Base-by-base conservation (phyloP, 306 rosid species). In the Pueraria montana region DNA sequence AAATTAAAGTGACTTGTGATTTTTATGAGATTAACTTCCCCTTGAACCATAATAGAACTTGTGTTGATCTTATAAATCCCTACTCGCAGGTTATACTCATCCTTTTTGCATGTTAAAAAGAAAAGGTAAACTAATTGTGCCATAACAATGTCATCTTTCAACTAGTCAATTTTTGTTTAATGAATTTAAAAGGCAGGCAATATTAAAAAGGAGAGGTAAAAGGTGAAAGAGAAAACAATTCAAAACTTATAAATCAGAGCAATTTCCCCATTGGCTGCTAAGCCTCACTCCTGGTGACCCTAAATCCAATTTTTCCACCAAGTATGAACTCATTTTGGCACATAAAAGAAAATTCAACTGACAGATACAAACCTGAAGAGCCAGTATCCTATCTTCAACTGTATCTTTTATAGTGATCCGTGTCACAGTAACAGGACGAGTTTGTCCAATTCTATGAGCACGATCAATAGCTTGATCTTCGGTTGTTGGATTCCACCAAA, bases 391-490 rank as follows among this genome's bases (percentile, higher is more conserved):
- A 82, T 96, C 98, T 88, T 96, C 99, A 70, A 96, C 98, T 6
- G 97, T 96, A 83, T 94, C 90, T 81, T 91, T 94, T 74, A 96
- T 87, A 38, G 99, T 96, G 50, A 96, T 85, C 80, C 97, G 88
- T 11, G 98, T 91, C 77, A 96, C 99, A 42, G 97, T 94, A 76
- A 96, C 99, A 56, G 97, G 98, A 63, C 97, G 98, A 71, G 97
- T 96, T 89, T 96, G 99, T 65, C 99, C 99, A 84, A 96, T 96
- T 81, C 99, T 90, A 83, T 94, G 98, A 64, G 97, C 99, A 82
- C 98, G 91, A 85, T 96, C 98, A 82, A 96, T 62, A 80, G 99
- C 99, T 91, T 96, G 99, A 80, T 96, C 99, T 89, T 96, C 99
- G 12, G 98, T 96, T 17, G 97, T 96, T 64, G 98, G 99, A 90